phyloP scores from a whole-genome alignment of 2,329 filamentous ascomycete species.

The Polytolypa hystricis region DNA sequence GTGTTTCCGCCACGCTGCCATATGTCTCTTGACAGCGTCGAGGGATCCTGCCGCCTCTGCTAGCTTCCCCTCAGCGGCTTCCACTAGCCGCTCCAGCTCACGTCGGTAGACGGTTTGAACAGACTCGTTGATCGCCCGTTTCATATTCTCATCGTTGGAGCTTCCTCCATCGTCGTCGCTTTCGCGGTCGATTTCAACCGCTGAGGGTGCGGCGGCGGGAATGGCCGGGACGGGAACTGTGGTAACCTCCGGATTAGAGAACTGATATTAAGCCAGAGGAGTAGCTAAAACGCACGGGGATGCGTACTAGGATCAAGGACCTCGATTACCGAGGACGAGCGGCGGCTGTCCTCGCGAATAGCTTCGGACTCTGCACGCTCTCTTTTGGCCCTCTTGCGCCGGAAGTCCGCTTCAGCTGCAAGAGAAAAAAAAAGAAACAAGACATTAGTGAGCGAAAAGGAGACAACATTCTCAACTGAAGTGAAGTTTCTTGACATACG shows the following conservation, averaged over 20 bases:
- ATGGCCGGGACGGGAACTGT: too few relatives aligned
- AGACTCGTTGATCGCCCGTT: conserved; percentile 21
- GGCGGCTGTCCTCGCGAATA: not conserved
- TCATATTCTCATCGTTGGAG: conserved; percentile 11
- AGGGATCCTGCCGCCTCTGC: conserved; percentile 30
- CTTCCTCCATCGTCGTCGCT: not conserved
- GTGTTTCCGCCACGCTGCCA: conserved; percentile 14
- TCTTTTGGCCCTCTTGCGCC: conserved; percentile 4
- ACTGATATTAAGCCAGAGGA: not conserved
- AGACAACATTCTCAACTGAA: not conserved
- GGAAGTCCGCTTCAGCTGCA: conserved; percentile 6
- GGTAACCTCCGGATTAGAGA: too few relatives aligned
- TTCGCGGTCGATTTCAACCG: too few relatives aligned
- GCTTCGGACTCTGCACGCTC: not conserved
- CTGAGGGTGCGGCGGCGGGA: too few relatives aligned
- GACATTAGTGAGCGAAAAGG: not conserved
- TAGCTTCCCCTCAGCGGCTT: conserved; percentile 46
- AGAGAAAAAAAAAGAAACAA: too few relatives aligned
- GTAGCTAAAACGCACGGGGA: not conserved
- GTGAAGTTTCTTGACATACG: conserved; percentile 10
- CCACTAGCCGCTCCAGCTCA: conserved; percentile 47
- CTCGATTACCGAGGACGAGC: conserved; percentile 3
- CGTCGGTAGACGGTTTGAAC: conserved; percentile 44
- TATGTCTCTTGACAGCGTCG: conserved; percentile 11
- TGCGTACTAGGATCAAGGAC: conserved; percentile 1